A percentile compares a stretch with the other conserved stretches of the same genome.
phyloP scores from a whole-genome alignment of 371 early-diverging fungal genomes.

The Nematocida minor region DNA sequence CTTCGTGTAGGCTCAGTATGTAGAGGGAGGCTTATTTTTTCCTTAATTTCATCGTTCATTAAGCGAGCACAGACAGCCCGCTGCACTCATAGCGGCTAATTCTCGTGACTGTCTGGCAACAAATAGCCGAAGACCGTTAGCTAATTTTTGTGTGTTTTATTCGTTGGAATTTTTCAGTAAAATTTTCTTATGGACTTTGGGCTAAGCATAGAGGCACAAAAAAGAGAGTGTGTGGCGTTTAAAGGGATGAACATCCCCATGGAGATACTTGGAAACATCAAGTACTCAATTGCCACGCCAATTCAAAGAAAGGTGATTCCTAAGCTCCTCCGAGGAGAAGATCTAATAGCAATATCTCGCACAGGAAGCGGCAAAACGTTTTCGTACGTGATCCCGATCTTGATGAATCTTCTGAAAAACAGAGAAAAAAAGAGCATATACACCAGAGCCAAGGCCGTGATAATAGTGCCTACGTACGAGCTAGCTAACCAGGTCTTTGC shows the following conservation, averaged over 20 bases:
- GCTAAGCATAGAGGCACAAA: conserved; percentile 10
- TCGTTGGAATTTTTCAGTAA: no score
- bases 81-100: no score
- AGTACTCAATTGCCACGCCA: conserved; percentile 75
- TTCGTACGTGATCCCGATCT: conserved; percentile 82
- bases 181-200: conserved; percentile 47
- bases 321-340: conserved; percentile 82
- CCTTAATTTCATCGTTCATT: no score
- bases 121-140: no score
- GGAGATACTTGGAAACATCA: conserved; percentile 63
- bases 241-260: conserved; percentile 58
- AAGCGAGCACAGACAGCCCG: no score
- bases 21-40: no score
- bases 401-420: conserved; percentile 76
- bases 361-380: conserved; percentile 98
- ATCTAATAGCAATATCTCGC: conserved; percentile 86
- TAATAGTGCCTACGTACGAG: conserved; percentile 64
- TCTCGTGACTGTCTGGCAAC: no score
- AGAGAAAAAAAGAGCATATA: conserved; percentile 64
- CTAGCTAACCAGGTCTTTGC: conserved; percentile 54
- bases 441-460: conserved; percentile 68
- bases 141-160: no score
- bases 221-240: conserved; percentile 53
- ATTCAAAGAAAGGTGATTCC: conserved; percentile 87
- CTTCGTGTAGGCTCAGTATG: no score